phyloP scores from a whole-genome alignment of 139 green algal species.

The Tetraselmis chui region DNA sequence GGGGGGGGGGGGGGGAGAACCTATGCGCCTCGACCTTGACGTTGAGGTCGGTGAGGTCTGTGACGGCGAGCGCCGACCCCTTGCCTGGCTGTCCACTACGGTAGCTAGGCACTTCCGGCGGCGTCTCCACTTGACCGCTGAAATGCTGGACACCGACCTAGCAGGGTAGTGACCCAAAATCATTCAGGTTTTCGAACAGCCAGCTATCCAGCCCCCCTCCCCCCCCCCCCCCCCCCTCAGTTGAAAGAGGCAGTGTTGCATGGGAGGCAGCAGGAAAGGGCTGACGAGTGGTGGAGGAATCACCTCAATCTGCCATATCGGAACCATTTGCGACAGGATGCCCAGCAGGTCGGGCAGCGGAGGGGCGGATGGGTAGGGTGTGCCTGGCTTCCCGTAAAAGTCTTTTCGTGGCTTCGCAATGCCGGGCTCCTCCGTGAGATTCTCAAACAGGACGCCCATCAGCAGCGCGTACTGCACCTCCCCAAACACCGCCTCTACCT shows the following conservation, averaged over 20 bases:
- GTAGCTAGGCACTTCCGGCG: too few species aligned
- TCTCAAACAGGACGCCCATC: slow-evolving; percentile 36
- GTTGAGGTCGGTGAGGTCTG: too few species aligned
- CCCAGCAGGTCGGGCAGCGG: slow-evolving; percentile 16
- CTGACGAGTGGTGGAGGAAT: slow-evolving; percentile 3
- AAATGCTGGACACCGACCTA: not conserved
- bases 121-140: not conserved
- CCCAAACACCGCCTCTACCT: slow-evolving; percentile 20
- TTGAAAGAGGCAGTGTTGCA: too few species aligned
- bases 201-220: too few species aligned
- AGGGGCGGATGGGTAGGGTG: not conserved
- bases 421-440: slow-evolving; percentile 26
- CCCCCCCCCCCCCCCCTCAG: too few species aligned
- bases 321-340: slow-evolving; percentile 5
- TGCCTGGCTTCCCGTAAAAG: not conserved
- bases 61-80: too few species aligned
- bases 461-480: slow-evolving; percentile 34
- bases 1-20: too few species aligned
- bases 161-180: too few species aligned
- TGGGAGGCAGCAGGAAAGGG: too few species aligned
- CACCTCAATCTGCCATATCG: slow-evolving; percentile 19
- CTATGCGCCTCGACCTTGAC: too few species aligned
- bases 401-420: slow-evolving; percentile 7
- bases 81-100: too few species aligned
- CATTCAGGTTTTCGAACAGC: too few species aligned